Evolutionary conservation across 192 early-diverging fungal species (phyloP).

Genomic region (Coemansia sp.): DNA sequence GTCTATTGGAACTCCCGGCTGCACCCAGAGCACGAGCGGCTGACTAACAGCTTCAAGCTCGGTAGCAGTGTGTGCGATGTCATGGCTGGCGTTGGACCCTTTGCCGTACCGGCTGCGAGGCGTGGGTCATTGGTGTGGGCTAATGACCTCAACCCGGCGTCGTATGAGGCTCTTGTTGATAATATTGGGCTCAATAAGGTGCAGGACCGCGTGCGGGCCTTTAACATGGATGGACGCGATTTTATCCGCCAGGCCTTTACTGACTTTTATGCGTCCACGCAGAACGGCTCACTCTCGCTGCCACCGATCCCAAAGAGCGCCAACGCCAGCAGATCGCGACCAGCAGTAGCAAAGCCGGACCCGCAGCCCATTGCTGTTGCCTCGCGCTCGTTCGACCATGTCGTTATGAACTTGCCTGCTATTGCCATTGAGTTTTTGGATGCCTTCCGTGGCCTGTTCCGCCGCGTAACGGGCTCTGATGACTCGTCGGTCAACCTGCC

Average conservation of each 20-base stretch:
- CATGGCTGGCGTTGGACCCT: slow-evolving; percentile 97
- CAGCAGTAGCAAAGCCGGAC: slow-evolving; percentile 8
- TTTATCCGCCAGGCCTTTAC: slow-evolving; percentile 82
- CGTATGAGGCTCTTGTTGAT: slow-evolving; percentile 76
- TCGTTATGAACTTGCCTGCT: slow-evolving; percentile 98
- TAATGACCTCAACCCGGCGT: slow-evolving; percentile 96
- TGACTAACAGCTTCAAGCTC: slow-evolving; percentile 76
- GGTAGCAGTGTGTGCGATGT: slow-evolving; percentile 89
- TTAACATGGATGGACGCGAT: slow-evolving; percentile 89
- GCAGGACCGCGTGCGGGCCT: slow-evolving; percentile 67
- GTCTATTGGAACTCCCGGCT: slow-evolving; percentile 97
- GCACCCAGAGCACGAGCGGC: slow-evolving; percentile 90
- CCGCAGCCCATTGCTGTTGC: slow-evolving; percentile 20
- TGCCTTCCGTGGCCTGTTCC: slow-evolving; percentile 81
- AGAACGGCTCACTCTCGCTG: slow-evolving; percentile 14
- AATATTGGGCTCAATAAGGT: slow-evolving; percentile 92
- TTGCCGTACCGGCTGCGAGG: slow-evolving; percentile 92
- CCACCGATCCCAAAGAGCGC: slow-evolving; percentile 18
- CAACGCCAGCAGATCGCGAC: slow-evolving; percentile 14
- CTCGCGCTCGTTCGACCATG: slow-evolving; percentile 82
- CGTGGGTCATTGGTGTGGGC: slow-evolving; percentile 86
- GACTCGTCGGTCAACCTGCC: slow-evolving; percentile 63
- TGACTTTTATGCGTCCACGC: slow-evolving; percentile 59
- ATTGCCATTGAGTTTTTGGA: slow-evolving; percentile 97
- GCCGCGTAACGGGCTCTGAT: slow-evolving; percentile 52